Conservation (phyloP, 2,329 filamentous ascomycete species). For the Hirsutella thompsonii region DNA sequence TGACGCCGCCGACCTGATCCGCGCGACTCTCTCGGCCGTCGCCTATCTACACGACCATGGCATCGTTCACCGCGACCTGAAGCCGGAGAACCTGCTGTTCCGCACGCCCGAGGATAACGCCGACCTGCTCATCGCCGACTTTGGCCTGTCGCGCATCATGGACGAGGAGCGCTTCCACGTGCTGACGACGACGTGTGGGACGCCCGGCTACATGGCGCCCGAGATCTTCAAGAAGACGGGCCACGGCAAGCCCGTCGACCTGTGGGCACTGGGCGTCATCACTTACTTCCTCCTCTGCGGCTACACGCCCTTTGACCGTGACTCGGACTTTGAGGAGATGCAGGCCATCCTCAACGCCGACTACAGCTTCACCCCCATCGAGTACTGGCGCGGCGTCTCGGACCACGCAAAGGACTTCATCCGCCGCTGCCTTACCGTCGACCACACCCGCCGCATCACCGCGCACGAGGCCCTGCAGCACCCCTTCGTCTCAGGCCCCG, state of each 20-base stretch:
- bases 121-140: slow-evolving; percentile 92
- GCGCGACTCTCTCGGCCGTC: slow-evolving; percentile 90
- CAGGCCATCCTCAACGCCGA: slow-evolving; percentile 94
- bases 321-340: slow-evolving; percentile 98
- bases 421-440: slow-evolving; percentile 78
- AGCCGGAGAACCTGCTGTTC: slow-evolving; percentile 95
- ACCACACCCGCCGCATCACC: slow-evolving; percentile 78
- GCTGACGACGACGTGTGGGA: slow-evolving; percentile 92
- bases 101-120: slow-evolving; percentile 96
- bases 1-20: slow-evolving; percentile 89
- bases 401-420: slow-evolving; percentile 84
- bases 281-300: slow-evolving; percentile 97
- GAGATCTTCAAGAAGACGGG: slow-evolving; percentile 99
- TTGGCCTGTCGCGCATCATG: slow-evolving; percentile 93
- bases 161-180: slow-evolving; percentile 98
- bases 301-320: slow-evolving; percentile 95
- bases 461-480: slow-evolving; percentile 66
- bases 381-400: slow-evolving; percentile 95
- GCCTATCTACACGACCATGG: slow-evolving; percentile 97
- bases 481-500: slow-evolving; percentile 47
- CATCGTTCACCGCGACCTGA: slow-evolving; percentile 94
- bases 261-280: slow-evolving; percentile 97
- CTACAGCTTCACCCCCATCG: slow-evolving; percentile 85
- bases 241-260: slow-evolving; percentile 93
- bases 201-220: slow-evolving; percentile 96